These are phyloP conservation scores for Candida chauliodis DNA, from an alignment of 805 yeast species.

Conservation along the genomic window DNA sequence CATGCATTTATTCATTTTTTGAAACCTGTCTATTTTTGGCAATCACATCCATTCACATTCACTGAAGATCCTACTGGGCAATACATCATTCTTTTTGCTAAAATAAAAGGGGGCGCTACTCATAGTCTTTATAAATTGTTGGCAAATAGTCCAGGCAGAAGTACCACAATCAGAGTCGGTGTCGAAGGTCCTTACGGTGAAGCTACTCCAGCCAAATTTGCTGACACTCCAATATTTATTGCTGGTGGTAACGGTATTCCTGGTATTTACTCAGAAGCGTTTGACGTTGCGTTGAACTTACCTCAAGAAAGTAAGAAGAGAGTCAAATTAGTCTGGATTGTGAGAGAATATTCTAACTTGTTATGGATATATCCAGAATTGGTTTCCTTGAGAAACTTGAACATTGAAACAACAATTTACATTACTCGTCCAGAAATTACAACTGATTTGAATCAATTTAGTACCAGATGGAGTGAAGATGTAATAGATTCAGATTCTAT, in stretches of 20 bases:
- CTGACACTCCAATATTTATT: conserved; percentile 52
- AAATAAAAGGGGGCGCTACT: conserved; percentile 37
- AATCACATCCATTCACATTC: conserved; percentile 43
- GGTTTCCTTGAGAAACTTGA: conserved; percentile 16
- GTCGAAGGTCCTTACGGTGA: conserved; percentile 73
- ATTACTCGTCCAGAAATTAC: conserved; percentile 25
- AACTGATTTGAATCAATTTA: background rate
- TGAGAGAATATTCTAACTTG: conserved; percentile 49
- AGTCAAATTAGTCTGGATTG: conserved; percentile 58
- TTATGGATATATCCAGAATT: conserved; percentile 46
- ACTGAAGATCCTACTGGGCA: conserved; percentile 19
- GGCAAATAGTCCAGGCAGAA: conserved; percentile 23
- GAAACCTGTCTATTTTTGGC: conserved; percentile 43
- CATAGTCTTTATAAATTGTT: conserved; percentile 27
- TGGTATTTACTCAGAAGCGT: conserved; percentile 43
- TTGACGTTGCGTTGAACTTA: conserved; percentile 22
- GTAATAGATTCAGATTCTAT: background rate
- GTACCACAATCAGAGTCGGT: conserved; percentile 25
- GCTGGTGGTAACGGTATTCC: conserved; percentile 80
- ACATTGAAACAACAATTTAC: conserved; percentile 26
- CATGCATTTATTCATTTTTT: conserved; percentile 39
- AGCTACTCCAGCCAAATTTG: conserved; percentile 44
- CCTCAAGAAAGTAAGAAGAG: conserved; percentile 15
- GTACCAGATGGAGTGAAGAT: background rate
- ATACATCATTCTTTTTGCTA: conserved; percentile 22